These are phyloP conservation scores for Populus davidiana DNA, from an alignment of 345 rosid species.

Conservation along the genomic window DNA sequence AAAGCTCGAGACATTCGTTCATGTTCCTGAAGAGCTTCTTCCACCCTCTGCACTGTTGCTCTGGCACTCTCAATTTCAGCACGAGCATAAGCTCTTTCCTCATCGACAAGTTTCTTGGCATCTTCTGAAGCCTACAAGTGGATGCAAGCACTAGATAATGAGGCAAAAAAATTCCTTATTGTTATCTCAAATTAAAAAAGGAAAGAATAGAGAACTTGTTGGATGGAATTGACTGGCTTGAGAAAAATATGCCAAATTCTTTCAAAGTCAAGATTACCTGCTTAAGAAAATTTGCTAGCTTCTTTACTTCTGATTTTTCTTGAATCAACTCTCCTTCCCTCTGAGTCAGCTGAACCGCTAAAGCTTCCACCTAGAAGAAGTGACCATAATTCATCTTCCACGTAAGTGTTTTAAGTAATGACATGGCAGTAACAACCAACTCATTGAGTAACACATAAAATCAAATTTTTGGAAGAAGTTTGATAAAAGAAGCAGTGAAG, in stretches of 20 bases:
- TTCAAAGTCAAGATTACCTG: conserved; percentile 45
- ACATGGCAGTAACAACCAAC: not conserved
- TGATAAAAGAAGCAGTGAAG: not conserved
- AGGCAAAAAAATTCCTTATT: not conserved
- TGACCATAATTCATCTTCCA: conserved; percentile 12
- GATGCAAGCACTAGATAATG: not conserved
- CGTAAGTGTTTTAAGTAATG: not conserved
- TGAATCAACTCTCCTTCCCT: conserved; percentile 95
- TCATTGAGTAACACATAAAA: not conserved
- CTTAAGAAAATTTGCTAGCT: conserved; percentile 79
- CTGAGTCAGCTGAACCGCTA: conserved; percentile 90
- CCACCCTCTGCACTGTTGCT: conserved; percentile 95
- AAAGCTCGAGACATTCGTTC: conserved; percentile 72
- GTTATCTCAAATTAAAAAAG: not conserved
- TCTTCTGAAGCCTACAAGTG: conserved; percentile 82
- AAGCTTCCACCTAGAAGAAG: conserved; percentile 80
- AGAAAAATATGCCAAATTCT: not conserved
- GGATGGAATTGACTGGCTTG: not conserved
- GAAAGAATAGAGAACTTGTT: not conserved
- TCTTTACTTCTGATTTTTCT: conserved; percentile 95
- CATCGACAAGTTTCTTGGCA: conserved; percentile 92
- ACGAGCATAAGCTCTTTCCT: conserved; percentile 94
- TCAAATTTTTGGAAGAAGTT: not conserved
- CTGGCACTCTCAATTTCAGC: conserved; percentile 97
- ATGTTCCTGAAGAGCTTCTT: conserved; percentile 86